A percentile compares a stretch with the other conserved stretches of the same genome.
These are phyloP conservation scores for Malassezia equina DNA, from an alignment of 1,284 basidiomycete species.

Conservation along the genomic window DNA sequence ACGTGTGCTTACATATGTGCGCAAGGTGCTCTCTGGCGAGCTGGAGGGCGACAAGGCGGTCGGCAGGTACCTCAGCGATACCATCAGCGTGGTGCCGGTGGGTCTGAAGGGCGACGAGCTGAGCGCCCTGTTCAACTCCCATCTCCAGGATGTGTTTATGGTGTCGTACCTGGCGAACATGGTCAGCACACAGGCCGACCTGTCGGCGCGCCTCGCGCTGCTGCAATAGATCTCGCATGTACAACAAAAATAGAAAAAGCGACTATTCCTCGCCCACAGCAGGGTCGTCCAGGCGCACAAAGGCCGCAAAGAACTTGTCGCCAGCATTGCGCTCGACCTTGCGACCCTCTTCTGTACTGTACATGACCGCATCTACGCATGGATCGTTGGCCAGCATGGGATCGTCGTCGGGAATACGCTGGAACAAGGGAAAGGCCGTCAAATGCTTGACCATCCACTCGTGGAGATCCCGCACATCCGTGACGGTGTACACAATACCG, in stretches of 20 bases:
- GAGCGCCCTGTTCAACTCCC: constrained; percentile 43
- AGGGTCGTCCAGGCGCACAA: constrained; percentile 50
- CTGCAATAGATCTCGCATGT: constrained; percentile 50
- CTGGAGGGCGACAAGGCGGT: constrained; percentile 73
- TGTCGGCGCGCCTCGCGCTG: constrained; percentile 77
- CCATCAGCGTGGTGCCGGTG: constrained; percentile 49
- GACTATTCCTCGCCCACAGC: constrained; percentile 18
- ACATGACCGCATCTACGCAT: constrained; percentile 38
- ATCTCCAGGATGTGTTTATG: constrained; percentile 73
- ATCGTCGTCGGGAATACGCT: constrained; percentile 63
- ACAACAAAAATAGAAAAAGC: not conserved
- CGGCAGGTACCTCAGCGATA: constrained; percentile 84
- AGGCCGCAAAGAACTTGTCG: constrained; percentile 78
- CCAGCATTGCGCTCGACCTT: constrained; percentile 89
- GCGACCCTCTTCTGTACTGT: constrained; percentile 74
- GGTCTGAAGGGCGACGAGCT: constrained; percentile 35
- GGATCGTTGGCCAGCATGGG: constrained; percentile 51
- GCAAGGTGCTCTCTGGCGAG: constrained; percentile 67
- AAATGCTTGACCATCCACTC: constrained; percentile 91
- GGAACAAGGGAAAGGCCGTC: constrained; percentile 73
- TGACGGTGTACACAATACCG: constrained; percentile 93
- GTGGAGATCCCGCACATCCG: constrained; percentile 86
- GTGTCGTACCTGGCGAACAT: constrained; percentile 90
- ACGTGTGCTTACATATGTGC: constrained; percentile 75
- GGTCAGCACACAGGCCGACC: constrained; percentile 84